Conservation (phyloP, 768 basidiomycete species). For the Mycena floridula region DNA sequence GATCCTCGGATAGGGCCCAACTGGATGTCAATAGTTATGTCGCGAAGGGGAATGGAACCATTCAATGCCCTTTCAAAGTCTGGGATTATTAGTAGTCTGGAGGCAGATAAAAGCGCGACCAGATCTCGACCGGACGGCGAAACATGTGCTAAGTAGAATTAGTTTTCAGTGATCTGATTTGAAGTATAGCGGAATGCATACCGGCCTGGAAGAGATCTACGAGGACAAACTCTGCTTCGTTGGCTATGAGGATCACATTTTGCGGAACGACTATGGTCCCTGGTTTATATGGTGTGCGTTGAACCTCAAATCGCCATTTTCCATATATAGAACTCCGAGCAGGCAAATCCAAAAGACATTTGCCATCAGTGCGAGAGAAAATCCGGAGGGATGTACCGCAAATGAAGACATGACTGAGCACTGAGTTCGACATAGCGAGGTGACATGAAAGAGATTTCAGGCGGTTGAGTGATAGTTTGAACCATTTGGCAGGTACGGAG, state of each 20-base stretch:
- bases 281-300: background rate
- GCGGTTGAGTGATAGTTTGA: slow-evolving; percentile 39
- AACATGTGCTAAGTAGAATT: slow-evolving; percentile 30
- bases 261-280: slow-evolving; percentile 4
- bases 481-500: slow-evolving; percentile 42
- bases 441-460: background rate
- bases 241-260: slow-evolving; percentile 1
- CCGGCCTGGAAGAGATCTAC: slow-evolving; percentile 46
- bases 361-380: slow-evolving; percentile 43
- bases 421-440: slow-evolving; percentile 57
- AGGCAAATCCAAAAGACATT: slow-evolving; percentile 36
- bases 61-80: slow-evolving; percentile 33
- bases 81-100: slow-evolving; percentile 34
- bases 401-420: slow-evolving; percentile 50
- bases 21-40: slow-evolving; percentile 31
- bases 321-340: slow-evolving; percentile 28
- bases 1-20: slow-evolving; percentile 30
- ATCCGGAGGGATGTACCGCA: slow-evolving; percentile 48
- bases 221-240: slow-evolving; percentile 5
- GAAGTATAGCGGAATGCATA: slow-evolving; percentile 12
- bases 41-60: slow-evolving; percentile 20
- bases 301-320: slow-evolving; percentile 26
- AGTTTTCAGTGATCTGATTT: background rate
- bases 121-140: slow-evolving; percentile 45
- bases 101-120: slow-evolving; percentile 29